A percentile compares a stretch with the other conserved stretches of the same genome.
phyloP scores from a whole-genome alignment of 768 basidiomycete species.

The Tricholoma furcatifolium region DNA sequence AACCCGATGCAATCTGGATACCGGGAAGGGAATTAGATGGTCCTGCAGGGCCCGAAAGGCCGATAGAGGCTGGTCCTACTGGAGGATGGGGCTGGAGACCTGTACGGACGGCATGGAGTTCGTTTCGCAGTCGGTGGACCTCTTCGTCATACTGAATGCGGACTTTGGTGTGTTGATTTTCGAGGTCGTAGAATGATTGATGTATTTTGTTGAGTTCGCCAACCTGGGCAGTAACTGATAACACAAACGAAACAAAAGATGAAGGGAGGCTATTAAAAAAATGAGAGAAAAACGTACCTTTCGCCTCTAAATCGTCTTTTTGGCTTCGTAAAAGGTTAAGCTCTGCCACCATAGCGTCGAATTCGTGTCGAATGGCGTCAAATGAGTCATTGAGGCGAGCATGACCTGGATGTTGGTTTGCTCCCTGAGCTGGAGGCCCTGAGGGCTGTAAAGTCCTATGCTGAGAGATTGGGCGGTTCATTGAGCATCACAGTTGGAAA shows the following conservation, averaged over 20 bases:
- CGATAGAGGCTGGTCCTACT: constrained; percentile 16
- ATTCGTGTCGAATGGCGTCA: constrained; percentile 81
- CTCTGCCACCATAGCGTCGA: constrained; percentile 72
- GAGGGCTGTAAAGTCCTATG: constrained; percentile 58
- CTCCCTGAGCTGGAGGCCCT: constrained; percentile 42
- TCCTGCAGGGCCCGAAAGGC: constrained; percentile 17
- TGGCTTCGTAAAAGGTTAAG: constrained; percentile 66
- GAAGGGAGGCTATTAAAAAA: background rate
- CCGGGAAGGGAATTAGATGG: constrained; percentile 18
- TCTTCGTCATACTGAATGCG: constrained; percentile 19
- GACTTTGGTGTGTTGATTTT: constrained; percentile 17
- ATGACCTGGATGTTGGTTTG: constrained; percentile 34
- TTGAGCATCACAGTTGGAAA: constrained; percentile 15
- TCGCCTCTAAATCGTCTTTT: constrained; percentile 87
- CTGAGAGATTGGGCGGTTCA: constrained; percentile 30
- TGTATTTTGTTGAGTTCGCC: constrained; percentile 16
- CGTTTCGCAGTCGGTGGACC: constrained; percentile 12
- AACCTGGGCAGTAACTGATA: constrained; percentile 12
- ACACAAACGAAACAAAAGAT: background rate
- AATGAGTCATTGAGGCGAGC: constrained; percentile 74
- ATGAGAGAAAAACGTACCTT: constrained; percentile 61
- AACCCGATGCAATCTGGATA: constrained; percentile 13
- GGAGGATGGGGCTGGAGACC: constrained; percentile 24
- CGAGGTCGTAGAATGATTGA: constrained; percentile 18
- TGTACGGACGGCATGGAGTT: constrained; percentile 13